Evolutionary conservation across 2,329 filamentous ascomycete species (phyloP), one percentile per base, ranked within the genome.

Genomic region (Hypoxylon sp.): DNA sequence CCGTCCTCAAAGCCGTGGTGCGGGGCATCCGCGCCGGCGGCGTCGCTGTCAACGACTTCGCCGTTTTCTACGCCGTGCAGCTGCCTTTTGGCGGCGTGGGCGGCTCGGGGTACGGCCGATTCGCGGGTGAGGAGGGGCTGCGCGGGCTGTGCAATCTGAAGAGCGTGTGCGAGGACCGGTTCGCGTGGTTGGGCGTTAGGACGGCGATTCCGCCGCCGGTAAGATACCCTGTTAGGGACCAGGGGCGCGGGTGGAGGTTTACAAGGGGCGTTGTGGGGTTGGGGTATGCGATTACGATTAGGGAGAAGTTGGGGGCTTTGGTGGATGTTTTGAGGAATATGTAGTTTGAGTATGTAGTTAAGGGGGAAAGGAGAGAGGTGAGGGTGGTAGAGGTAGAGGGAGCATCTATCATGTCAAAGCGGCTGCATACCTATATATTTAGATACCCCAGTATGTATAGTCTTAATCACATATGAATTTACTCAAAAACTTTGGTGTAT

Each of bases 11-110:
- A 14, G 83, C 83, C 14, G 88, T 97, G 29, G 89, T 95, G 1
- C 81, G 81, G 19, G 88, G 89, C 24, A 85, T 98, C 57, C 88
- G 91, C 69, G 90, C 92, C 0, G 96, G 96, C 48, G 98, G 97
- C 92, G 93, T 98, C 0, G 90, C 94, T 24, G 88, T 99, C 73
- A 99, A 99, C 79, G 96, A 99, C 82, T 99, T 99, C 77, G 96
- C 91, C 19, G 91, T 90, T 29, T 98, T 90, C 80, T 99, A 99
- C 78, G 94, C 95, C 58, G 94, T 97, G 6, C 94, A 97, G 81
- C 83, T 99, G 42, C 96, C 96, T 0, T 99, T 99, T 80, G 96
- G 96, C 39, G 96, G 94, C 59, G 90, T 93, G n/a, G 90, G 88
- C 64, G 95, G 94, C 0, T 97, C 92, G 24, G 96, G 93, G 0